Evolutionary conservation across 1,139 yeast species (phyloP), one percentile per base, ranked within the genome.

Genomic region (Debaryomyces udenii): DNA sequence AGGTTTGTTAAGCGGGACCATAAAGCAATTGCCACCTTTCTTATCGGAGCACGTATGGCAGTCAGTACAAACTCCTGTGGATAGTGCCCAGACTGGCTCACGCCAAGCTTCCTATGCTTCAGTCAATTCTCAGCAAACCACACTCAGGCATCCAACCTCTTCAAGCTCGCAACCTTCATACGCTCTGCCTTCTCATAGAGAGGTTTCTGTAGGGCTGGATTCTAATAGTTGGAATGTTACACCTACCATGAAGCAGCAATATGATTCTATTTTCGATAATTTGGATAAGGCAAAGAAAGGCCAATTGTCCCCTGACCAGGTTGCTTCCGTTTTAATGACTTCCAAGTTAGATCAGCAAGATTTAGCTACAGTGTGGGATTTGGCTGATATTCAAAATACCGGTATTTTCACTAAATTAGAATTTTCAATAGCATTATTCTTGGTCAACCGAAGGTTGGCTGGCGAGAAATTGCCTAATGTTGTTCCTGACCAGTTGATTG

Each of bases 351-450:
- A 83, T 35, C 96, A 91, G 56, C 94, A 88, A 43, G 83, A 81
- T 28, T 74, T 94, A 51, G 99, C 99, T 1, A 71, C 81, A 23
- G 82, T 94, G 33, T 94, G 99, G 99, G 98, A 93, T 62, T 74
- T 93, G 55, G 82, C 98, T 5, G 98, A 94, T 62, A 77, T 90
- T 46, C 87, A 88, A 53, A 89, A 90, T 62, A 81, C 90, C 34
- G 98, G 97, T 27, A 77, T 78, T 38, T 88, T 94, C 56, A 76
- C 88, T 31, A 83, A 78, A 56, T 70, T 80, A 47, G 99, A 93
- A 61, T 93, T 94, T 63, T 82, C 95, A 2, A 86, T 93, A 57
- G 98, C 99, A 10, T 86, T 93, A 86, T 93, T 85, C 59, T 76
- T 93, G 53, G 94, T 93, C 9, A 95, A 90, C 62, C 88, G 83